Evolutionary conservation across 169 alveolate genomes (phyloP), one percentile per base, ranked within the genome.

Genomic region (Cryptosporidium bovis): DNA sequence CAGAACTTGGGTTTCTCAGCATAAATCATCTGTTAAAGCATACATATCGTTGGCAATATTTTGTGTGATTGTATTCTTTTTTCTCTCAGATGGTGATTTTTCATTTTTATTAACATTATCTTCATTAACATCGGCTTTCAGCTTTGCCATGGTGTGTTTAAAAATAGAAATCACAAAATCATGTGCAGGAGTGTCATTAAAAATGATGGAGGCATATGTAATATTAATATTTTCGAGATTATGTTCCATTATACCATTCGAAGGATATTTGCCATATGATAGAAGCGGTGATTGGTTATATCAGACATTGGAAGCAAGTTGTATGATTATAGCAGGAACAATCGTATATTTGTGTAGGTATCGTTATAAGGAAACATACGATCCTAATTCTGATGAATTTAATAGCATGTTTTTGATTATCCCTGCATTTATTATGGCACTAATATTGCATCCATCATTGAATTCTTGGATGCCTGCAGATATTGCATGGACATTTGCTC

Each of bases 211-310:
- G 48, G 93, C 96, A 60, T 96, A 96, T 87, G 93, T 94, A 36
- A 89, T 95, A 8, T 82, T 96, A 33, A 91, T 94, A 55, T 90
- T 91, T 34, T 91, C 96, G 16, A 71, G 99, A 51, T 92, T 96
- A 33, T 51, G 94, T 55, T 94, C 99, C 46, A 96, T 96, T 56
- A 83, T 96, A 7, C 97, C 97, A 8, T 96, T 91, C 82, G 98
- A 96, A 64, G 98, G 98, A 94, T 96, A 84, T 34, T 83, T 96
- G 18, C 99, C 99, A 16, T 94, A 96, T 51, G 99, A 96, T 66
- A 69, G 96, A n/a, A 91, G 96, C 40, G 99, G 99, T 7, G 99
- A 96, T 69, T 96, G 98, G 97, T 90, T 96, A 40, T 96, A 96
- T 84, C 99, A 96, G 82, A 65, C 93, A 18, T 91, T 95, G 33